These are phyloP conservation scores for Termitomyces heimii DNA, from an alignment of 768 basidiomycete species.

Conservation along the genomic window DNA sequence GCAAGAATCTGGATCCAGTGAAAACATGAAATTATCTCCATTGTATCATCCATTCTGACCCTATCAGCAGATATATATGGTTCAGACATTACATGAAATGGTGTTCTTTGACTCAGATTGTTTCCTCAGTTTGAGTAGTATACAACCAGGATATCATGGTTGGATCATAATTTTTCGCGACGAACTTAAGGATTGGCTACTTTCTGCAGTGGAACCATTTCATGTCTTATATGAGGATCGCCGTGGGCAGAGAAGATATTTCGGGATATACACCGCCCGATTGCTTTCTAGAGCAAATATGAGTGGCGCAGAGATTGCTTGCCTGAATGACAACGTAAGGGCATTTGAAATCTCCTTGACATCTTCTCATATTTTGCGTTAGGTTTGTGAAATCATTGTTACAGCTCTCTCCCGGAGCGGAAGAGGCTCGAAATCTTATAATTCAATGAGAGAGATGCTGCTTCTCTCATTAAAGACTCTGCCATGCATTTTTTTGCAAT, in stretches of 20 bases:
- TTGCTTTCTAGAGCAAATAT: conserved; percentile 4
- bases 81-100: conserved; percentile 4
- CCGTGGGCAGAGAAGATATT: conserved; percentile 1
- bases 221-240: conserved; percentile 1
- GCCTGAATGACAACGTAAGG: neutral
- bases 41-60: neutral
- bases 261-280: conserved; percentile 7
- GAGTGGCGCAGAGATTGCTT: conserved; percentile 12
- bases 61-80: neutral
- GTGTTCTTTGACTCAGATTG: conserved; percentile 9
- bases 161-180: conserved; percentile 13
- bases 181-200: conserved; percentile 10
- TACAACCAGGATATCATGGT: conserved; percentile 9
- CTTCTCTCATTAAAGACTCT: conserved; percentile 2
- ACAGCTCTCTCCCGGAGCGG: conserved; percentile 6
- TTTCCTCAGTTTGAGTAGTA: conserved; percentile 5
- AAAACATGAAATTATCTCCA: neutral
- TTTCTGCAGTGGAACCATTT: conserved; percentile 6
- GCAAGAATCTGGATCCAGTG: neutral
- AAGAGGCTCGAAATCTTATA: conserved; percentile 1
- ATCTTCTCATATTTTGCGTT: neutral
- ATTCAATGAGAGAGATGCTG: neutral
- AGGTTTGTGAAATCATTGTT: conserved; percentile 7
- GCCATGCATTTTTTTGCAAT: conserved; percentile 7
- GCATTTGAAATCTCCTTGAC: neutral